These are phyloP conservation scores for Fusarium vanettenii DNA, from an alignment of 2,329 filamentous ascomycete species.

Conservation along the genomic window DNA sequence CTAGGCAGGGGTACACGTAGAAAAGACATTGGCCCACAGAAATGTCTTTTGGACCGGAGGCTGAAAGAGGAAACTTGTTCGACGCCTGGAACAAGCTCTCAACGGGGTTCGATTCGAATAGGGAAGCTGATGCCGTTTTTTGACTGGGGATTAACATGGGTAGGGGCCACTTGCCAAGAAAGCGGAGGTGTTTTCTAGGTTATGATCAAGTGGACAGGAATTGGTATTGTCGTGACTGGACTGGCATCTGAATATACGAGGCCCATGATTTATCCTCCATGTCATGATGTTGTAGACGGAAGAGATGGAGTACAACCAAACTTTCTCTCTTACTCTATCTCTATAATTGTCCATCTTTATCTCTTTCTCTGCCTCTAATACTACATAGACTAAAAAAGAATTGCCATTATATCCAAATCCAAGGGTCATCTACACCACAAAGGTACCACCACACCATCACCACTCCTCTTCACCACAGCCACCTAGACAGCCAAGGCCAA, in stretches of 20 bases:
- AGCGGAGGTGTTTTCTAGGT: neutral
- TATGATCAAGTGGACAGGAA: neutral
- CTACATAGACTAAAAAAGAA: too few relatives aligned
- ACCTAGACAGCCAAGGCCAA: neutral
- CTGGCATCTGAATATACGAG: neutral
- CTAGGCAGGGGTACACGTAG: constrained; percentile 11
- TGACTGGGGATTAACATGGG: neutral
- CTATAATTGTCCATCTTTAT: neutral
- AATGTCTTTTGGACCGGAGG: neutral
- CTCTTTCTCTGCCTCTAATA: too few relatives aligned
- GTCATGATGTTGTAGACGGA: neutral
- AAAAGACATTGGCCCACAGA: neutral
- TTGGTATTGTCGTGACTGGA: neutral
- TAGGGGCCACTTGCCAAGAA: constrained; percentile 17
- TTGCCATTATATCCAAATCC: neutral
- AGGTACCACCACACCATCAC: neutral
- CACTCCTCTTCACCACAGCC: neutral
- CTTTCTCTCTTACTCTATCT: neutral
- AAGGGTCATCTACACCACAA: neutral
- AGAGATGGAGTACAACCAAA: neutral
- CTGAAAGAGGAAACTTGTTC: neutral
- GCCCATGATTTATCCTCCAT: neutral
- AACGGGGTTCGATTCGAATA: constrained; percentile 16
- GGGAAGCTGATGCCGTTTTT: constrained; percentile 23
- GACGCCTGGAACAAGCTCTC: neutral